phyloP scores from a whole-genome alignment of 2,329 filamentous ascomycete genomes.

The Neurospora sp. region DNA sequence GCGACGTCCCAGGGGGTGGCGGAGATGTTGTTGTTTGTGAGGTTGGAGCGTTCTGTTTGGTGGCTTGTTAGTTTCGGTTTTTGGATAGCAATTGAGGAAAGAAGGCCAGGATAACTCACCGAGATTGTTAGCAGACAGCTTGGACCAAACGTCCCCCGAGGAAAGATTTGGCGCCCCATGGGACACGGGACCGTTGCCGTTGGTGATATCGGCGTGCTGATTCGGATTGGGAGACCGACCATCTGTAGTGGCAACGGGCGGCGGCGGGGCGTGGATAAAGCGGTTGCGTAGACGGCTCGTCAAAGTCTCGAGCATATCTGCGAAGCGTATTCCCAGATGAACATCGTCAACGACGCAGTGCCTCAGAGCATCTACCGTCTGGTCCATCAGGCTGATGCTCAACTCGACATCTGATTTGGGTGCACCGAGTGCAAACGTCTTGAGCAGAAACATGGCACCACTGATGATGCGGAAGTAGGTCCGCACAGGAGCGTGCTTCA shows the following conservation, averaged over 20 bases:
- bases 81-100: background rate
- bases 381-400: constrained; percentile 65
- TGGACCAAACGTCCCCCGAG: background rate
- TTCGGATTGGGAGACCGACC: constrained; percentile 21
- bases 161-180: constrained; percentile 2
- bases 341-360: constrained; percentile 79
- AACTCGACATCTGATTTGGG: constrained; percentile 69
- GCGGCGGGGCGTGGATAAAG: constrained; percentile 57
- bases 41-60: constrained; percentile 27
- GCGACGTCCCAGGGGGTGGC: constrained; percentile 54
- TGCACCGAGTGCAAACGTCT: constrained; percentile 74
- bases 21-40: constrained; percentile 44
- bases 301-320: constrained; percentile 70
- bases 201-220: constrained; percentile 18
- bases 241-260: constrained; percentile 22
- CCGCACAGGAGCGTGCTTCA: constrained; percentile 73
- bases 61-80: background rate
- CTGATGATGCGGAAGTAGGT: constrained; percentile 84
- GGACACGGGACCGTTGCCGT: constrained; percentile 10
- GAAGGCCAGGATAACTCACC: background rate
- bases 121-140: background rate
- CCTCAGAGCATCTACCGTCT: constrained; percentile 62
- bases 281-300: constrained; percentile 64
- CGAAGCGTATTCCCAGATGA: constrained; percentile 75
- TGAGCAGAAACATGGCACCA: constrained; percentile 75